Conservation (phyloP, 768 basidiomycete genomes). For the Neoboletus subvelutipes region DNA sequence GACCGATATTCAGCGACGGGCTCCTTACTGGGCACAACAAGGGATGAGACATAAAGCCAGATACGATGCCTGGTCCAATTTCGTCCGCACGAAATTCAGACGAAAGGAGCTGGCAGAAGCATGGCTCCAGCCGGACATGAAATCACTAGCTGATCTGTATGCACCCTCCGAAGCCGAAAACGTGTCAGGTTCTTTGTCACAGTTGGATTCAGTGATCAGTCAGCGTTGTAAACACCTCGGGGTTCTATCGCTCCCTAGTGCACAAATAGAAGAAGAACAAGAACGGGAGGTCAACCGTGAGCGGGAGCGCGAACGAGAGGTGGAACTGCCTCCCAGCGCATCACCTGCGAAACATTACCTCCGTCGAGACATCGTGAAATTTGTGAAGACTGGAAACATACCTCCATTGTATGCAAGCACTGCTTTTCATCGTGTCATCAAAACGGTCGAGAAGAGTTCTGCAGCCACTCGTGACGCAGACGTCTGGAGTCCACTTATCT, state of each 20-base stretch:
- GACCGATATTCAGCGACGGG: neutral
- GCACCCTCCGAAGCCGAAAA: neutral
- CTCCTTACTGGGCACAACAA: constrained; percentile 22
- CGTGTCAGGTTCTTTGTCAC: too few species aligned
- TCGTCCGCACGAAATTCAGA: neutral
- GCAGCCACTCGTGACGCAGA: too few species aligned
- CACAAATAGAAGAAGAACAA: constrained; percentile 41
- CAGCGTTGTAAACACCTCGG: constrained; percentile 11
- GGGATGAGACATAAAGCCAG: constrained; percentile 13
- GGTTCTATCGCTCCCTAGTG: constrained; percentile 4
- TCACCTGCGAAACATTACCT: too few species aligned
- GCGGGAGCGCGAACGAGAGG: too few species aligned
- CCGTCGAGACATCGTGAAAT: too few species aligned
- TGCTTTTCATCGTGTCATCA: too few species aligned
- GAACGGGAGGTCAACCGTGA: constrained; percentile 42
- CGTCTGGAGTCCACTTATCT: too few species aligned
- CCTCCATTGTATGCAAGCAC: too few species aligned
- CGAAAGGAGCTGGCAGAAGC: constrained; percentile 1
- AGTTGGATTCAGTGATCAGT: too few species aligned
- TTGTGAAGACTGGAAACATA: too few species aligned
- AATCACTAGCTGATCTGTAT: constrained; percentile 37
- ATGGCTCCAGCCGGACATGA: constrained; percentile 41
- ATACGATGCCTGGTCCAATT: constrained; percentile 13
- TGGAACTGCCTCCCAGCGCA: too few species aligned
- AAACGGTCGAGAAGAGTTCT: too few species aligned